Evolutionary conservation across 768 basidiomycete genomes (phyloP).

Genomic region (Psilocybe cyanescens): DNA sequence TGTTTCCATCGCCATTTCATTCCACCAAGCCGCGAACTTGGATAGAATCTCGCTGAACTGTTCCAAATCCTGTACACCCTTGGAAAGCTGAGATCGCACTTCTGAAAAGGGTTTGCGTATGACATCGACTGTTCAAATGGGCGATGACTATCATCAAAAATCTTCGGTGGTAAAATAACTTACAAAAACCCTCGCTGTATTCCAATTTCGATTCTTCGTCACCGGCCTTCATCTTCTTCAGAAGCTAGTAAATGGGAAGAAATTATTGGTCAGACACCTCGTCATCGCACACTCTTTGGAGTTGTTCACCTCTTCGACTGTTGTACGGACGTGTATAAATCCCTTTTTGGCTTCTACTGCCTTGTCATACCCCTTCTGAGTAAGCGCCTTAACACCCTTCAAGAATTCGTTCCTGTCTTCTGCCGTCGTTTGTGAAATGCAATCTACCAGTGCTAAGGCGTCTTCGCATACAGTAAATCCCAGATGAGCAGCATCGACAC

Average conservation of each 20-base stretch:
- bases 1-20: conserved; percentile 20
- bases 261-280: neutral
- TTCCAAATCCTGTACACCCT: conserved; percentile 19
- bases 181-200: conserved; percentile 6
- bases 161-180: neutral
- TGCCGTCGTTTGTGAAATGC: conserved; percentile 1
- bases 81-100: conserved; percentile 10
- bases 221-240: conserved; percentile 9
- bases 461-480: conserved; percentile 20
- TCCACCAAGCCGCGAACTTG: conserved; percentile 22
- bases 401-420: conserved; percentile 12
- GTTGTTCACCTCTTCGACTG: conserved; percentile 7
- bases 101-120: conserved; percentile 4
- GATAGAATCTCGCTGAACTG: conserved; percentile 18
- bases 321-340: conserved; percentile 16
- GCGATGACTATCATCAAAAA: no score
- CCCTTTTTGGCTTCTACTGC: conserved; percentile 14
- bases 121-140: neutral
- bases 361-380: conserved; percentile 4
- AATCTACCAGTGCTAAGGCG: conserved; percentile 14
- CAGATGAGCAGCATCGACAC: conserved; percentile 17
- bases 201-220: conserved; percentile 5
- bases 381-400: conserved; percentile 8
- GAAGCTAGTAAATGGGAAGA: neutral
- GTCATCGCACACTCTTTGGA: neutral